Conservation (phyloP, 176 grass and related monocot genomes). For the Oryza brachyantha region DNA sequence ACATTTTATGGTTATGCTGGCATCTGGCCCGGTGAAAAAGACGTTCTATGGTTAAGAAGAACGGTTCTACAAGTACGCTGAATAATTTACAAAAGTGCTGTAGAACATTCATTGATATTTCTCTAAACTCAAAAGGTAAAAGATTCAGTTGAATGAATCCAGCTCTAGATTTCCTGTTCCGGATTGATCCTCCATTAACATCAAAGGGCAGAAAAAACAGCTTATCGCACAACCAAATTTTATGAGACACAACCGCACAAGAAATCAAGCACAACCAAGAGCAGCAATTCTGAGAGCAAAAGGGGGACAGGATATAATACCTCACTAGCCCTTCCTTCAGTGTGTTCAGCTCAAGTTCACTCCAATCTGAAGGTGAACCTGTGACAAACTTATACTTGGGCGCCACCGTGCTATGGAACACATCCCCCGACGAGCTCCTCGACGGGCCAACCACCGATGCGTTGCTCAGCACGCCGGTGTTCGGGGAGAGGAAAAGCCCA, state of each 20-base stretch:
- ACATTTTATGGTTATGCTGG: background rate
- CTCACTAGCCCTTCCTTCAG: conserved; percentile 72
- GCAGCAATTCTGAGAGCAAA: background rate
- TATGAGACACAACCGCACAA: conserved; percentile 8
- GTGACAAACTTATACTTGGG: conserved; percentile 70
- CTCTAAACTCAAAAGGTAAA: conserved; percentile 18
- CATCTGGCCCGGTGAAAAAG: background rate
- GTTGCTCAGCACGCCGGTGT: conserved; percentile 35
- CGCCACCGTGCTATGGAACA: conserved; percentile 13
- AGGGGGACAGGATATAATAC: conserved; percentile 38
- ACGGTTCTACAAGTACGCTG: conserved; percentile 1
- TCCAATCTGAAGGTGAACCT: conserved; percentile 58
- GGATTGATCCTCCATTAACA: conserved; percentile 13
- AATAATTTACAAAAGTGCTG: conserved; percentile 1
- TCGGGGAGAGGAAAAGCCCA: conserved; percentile 42
- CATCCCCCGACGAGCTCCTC: conserved; percentile 56
- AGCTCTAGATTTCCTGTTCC: conserved; percentile 11
- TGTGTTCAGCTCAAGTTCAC: conserved; percentile 51
- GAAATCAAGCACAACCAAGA: background rate
- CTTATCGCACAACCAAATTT: background rate
- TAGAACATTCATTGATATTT: conserved; percentile 5
- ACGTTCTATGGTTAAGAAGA: background rate
- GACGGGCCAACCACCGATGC: conserved; percentile 40
- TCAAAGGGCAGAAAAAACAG: conserved; percentile 17
- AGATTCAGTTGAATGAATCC: conserved; percentile 16